Conservation (phyloP, 2,329 filamentous ascomycete genomes). For the Apiospora phragmitis region DNA sequence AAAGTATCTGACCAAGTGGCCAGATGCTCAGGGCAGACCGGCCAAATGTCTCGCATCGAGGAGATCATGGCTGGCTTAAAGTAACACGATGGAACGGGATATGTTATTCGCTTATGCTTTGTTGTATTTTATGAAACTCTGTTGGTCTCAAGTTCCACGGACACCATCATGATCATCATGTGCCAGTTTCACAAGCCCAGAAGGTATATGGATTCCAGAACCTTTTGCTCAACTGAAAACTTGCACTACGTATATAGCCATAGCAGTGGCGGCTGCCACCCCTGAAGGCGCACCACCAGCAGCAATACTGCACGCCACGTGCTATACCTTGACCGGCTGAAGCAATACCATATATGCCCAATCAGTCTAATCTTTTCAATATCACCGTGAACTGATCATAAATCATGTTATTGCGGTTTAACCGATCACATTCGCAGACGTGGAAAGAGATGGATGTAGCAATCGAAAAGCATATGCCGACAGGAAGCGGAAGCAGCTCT, state of each 20-base stretch:
- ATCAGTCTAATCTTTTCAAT: not conserved
- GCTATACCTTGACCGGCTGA: not conserved
- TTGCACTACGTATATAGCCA: not conserved
- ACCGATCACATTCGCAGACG: not conserved
- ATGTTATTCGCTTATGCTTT: not conserved
- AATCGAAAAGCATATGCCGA: not conserved
- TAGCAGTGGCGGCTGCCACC: not conserved
- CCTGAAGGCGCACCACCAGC: not conserved
- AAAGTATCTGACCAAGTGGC: not conserved
- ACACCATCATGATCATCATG: not conserved
- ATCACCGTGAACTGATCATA: not conserved
- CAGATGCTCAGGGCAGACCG: not conserved
- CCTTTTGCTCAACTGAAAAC: not conserved
- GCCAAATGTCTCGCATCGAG: not conserved
- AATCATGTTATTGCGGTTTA: not conserved
- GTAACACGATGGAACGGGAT: not conserved
- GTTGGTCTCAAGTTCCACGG: not conserved
- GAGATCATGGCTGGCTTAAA: not conserved
- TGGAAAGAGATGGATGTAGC: not conserved
- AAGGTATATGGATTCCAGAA: not conserved
- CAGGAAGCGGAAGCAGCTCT: not conserved
- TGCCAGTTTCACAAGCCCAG: not conserved
- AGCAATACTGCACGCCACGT: not conserved
- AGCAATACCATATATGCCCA: not conserved
- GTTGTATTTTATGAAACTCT: not conserved